Evolutionary conservation across 2,329 filamentous ascomycete genomes (phyloP), one percentile per base, ranked within the genome.

Genomic region (Chaetomiaceae sp.): DNA sequence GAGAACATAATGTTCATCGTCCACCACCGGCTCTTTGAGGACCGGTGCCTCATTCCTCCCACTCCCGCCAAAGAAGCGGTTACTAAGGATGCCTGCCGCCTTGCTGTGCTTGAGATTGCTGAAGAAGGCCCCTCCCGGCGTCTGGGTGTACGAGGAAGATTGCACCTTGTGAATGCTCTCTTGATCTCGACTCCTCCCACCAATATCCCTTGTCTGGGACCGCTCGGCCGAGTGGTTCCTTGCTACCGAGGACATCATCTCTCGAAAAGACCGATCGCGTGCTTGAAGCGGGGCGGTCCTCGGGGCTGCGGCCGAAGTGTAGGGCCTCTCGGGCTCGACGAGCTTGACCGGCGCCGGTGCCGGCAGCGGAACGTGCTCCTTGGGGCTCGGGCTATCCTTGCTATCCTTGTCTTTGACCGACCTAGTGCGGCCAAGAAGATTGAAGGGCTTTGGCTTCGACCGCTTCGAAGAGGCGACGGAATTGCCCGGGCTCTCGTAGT

Each of bases 1-100:
- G 64, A 90, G 78, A 50, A 87, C 79, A 64, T 96, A 96, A 63
- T 90, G 86, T 65, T 94, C 89, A 63, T 90, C 61, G 60, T 90
- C 89, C 11, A 90, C 72, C 2, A 80, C 69, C 4, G 76, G 73
- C 55, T 87, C 84, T 57, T 72, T 86, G 66, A 84, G 87, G 61
- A 70, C 80, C 33, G 84, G 81, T 60, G 83, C 87, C 65, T 87
- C 89, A 63, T 84, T 87, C 51, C 88, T 80, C 18, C 79, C 79
- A 60, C 85, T 78, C 69, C 94, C 94, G 55, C 87, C 87, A 64
- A 95, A 91, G 47, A 95, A 77, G 9, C 87, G 86, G 65, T 90
- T 92, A 59, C 88, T 86, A 57, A 92, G 82, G 64, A 90, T 89
- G 58, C 89, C 88, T 20, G 88, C 89, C 50, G 88, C 87, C 62